Evolutionary conservation across 2,329 filamentous ascomycete genomes (phyloP).

Genomic region (Aspergillus versicolor): DNA sequence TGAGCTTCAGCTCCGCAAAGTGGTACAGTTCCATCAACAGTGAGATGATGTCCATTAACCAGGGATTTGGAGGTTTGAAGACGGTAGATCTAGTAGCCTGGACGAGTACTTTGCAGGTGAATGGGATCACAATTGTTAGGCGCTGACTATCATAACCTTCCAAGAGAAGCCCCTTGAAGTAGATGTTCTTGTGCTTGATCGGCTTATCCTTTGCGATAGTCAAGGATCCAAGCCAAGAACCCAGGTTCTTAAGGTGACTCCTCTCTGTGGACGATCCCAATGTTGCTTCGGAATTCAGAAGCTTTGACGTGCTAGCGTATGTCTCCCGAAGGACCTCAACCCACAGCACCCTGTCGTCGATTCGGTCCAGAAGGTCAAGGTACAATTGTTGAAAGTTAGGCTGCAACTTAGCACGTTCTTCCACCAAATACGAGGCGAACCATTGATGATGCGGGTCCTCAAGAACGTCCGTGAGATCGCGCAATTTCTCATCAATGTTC

Average conservation of each 20-base stretch:
- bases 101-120: constrained; percentile 91
- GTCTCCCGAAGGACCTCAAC: constrained; percentile 90
- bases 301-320: constrained; percentile 77
- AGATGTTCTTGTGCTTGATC: constrained; percentile 94
- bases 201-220: constrained; percentile 93
- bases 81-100: constrained; percentile 83
- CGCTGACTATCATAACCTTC: constrained; percentile 93
- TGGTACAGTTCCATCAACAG: constrained; percentile 92
- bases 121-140: constrained; percentile 88
- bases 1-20: constrained; percentile 88
- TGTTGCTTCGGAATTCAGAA: constrained; percentile 87
- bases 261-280: constrained; percentile 82
- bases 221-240: constrained; percentile 87
- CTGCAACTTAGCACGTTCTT: constrained; percentile 94
- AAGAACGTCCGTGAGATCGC: constrained; percentile 75
- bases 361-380: constrained; percentile 79
- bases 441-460: constrained; percentile 84
- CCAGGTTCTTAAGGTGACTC: constrained; percentile 87
- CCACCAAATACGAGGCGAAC: constrained; percentile 94
- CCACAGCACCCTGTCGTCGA: constrained; percentile 78
- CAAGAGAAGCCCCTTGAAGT: constrained; percentile 91
- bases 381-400: constrained; percentile 96
- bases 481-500: constrained; percentile 80
- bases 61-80: constrained; percentile 93
- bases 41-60: constrained; percentile 94